Evolutionary conservation across 2,329 filamentous ascomycete genomes (phyloP).

Genomic region (Clonostachys chloroleuca): DNA sequence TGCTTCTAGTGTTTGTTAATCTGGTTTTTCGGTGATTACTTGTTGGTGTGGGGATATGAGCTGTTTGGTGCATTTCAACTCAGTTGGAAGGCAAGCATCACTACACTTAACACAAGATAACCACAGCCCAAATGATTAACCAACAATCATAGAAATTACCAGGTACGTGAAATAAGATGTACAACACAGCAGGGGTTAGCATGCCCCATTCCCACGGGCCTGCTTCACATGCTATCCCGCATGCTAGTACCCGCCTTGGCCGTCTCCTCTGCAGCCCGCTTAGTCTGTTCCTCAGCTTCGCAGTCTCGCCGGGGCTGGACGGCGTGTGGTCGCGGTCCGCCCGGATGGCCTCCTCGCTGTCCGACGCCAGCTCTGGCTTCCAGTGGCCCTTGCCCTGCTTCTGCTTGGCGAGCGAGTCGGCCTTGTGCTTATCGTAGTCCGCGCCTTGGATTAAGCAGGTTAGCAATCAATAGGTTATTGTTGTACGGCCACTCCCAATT

Average conservation of each 20-base stretch:
- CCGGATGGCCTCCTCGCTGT: conserved; percentile 75
- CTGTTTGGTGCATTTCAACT: no score
- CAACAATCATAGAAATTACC: no score
- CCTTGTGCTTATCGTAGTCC: conserved; percentile 54
- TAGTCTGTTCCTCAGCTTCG: conserved; percentile 54
- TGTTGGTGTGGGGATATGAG: no score
- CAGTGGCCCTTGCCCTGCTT: conserved; percentile 68
- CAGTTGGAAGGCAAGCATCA: no score
- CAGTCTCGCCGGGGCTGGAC: conserved; percentile 31
- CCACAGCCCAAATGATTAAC: no score
- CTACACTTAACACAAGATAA: no score
- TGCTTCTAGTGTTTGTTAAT: no score
- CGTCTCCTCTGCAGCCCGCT: conserved; percentile 41
- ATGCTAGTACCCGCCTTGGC: conserved; percentile 43
- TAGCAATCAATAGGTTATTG: no score
- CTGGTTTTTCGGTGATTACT: no score
- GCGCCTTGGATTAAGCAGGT: conserved; percentile 11
- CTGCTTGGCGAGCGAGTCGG: conserved; percentile 60
- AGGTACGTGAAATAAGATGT: no score
- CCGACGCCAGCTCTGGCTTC: conserved; percentile 72
- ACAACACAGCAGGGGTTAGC: no score
- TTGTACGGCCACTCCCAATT: no score
- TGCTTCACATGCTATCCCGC: conserved; percentile 31
- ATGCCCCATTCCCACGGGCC: neutral
- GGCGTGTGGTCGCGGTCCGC: conserved; percentile 58